A percentile compares a stretch with the other conserved stretches of the same genome.
These are phyloP conservation scores for Hemileia vastatrix DNA, from an alignment of 1,284 basidiomycete genomes.

Conservation along the genomic window DNA sequence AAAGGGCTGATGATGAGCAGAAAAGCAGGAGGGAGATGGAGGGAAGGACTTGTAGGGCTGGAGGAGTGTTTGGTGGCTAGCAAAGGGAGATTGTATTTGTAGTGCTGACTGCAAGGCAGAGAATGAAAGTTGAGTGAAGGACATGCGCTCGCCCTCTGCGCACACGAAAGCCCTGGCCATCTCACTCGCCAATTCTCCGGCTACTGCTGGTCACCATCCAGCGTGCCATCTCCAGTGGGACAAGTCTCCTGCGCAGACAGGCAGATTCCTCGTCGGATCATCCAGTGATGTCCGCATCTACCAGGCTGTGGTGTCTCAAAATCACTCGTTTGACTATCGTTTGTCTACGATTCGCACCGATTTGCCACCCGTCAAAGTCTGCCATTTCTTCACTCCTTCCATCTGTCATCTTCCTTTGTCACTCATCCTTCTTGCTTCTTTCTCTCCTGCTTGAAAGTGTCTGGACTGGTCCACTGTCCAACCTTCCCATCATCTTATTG, in stretches of 20 bases:
- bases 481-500: slow-evolving; percentile 7
- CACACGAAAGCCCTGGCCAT: too few relatives aligned
- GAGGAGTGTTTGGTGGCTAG: too few relatives aligned
- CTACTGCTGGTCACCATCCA: too few relatives aligned
- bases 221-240: too few relatives aligned
- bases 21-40: too few relatives aligned
- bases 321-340: neutral
- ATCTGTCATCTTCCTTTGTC: neutral
- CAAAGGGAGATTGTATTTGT: too few relatives aligned
- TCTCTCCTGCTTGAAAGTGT: neutral
- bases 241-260: neutral
- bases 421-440: neutral
- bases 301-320: neutral
- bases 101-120: too few relatives aligned
- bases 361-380: neutral
- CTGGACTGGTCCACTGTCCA: slow-evolving; percentile 7
- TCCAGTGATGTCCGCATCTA: neutral
- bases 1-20: too few relatives aligned
- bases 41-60: too few relatives aligned
- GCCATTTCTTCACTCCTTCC: neutral
- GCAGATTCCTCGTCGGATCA: slow-evolving; percentile 1
- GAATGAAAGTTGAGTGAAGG: too few relatives aligned
- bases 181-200: too few relatives aligned
- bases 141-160: too few relatives aligned
- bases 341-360: neutral